These are phyloP conservation scores for Fomitopsis pinicola DNA, from an alignment of 1,284 basidiomycete genomes.

Conservation along the genomic window DNA sequence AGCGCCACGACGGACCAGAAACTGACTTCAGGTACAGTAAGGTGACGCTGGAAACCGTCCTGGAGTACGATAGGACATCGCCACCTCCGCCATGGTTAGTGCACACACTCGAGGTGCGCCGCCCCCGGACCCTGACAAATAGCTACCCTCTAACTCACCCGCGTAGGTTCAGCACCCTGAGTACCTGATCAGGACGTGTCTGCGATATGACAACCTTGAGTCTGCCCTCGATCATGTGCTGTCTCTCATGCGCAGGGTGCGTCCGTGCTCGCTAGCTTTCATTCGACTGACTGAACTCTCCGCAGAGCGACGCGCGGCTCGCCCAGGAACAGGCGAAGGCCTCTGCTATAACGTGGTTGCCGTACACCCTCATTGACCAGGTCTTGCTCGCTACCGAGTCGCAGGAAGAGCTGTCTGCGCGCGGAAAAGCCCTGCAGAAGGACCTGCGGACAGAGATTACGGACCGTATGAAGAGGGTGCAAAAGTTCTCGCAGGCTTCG, in stretches of 20 bases:
- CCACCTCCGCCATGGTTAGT: constrained; percentile 82
- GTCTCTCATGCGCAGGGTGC: constrained; percentile 67
- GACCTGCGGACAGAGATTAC: constrained; percentile 55
- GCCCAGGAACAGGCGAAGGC: constrained; percentile 52
- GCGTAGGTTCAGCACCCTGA: constrained; percentile 69
- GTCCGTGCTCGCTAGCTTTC: constrained; percentile 18
- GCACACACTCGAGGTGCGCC: constrained; percentile 61
- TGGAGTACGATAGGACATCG: constrained; percentile 59
- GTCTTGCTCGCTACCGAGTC: constrained; percentile 67
- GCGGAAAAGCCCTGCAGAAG: constrained; percentile 35
- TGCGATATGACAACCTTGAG: constrained; percentile 78
- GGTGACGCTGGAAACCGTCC: constrained; percentile 71
- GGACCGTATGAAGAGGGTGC: constrained; percentile 58
- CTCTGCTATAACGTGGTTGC: constrained; percentile 68
- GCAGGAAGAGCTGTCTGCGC: constrained; percentile 45
- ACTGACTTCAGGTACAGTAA: constrained; percentile 76
- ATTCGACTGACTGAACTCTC: constrained; percentile 3
- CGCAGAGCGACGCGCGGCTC: constrained; percentile 56
- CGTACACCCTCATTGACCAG: constrained; percentile 86
- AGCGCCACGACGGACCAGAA: constrained; percentile 71
- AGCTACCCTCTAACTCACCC: neutral
- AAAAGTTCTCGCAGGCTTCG: constrained; percentile 44
- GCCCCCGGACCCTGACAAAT: constrained; percentile 7
- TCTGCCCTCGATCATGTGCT: constrained; percentile 74
- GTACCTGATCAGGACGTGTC: constrained; percentile 68